A percentile compares a stretch with the other conserved stretches of the same genome.
Evolutionary conservation across 2,329 filamentous ascomycete species (phyloP).

Genomic region (Calonectria pseudoturangicola): DNA sequence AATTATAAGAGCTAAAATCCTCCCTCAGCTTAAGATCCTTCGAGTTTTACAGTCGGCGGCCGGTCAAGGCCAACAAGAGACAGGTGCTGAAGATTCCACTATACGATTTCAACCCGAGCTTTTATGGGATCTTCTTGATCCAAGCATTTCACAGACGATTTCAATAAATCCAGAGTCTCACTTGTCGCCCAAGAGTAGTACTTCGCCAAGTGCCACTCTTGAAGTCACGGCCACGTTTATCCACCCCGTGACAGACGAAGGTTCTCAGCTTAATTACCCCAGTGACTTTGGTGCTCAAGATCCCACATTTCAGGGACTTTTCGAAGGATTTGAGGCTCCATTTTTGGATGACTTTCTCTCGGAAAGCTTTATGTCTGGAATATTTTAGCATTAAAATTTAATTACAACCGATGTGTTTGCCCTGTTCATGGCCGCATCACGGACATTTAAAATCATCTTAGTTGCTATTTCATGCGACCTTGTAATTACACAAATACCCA

Average conservation of each 20-base stretch:
- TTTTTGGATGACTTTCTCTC: conserved; percentile 52
- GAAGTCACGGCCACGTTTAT: conserved; percentile 51
- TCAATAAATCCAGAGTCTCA: background rate
- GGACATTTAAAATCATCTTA: no score
- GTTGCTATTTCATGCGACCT: no score
- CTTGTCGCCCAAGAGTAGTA: background rate
- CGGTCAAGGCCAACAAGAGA: conserved; percentile 37
- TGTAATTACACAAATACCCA: no score
- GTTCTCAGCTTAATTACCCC: conserved; percentile 19
- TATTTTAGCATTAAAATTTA: background rate
- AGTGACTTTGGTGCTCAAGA: background rate
- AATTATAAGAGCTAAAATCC: background rate
- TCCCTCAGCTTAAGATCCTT: conserved; percentile 42
- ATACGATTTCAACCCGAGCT: conserved; percentile 50
- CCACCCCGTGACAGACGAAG: conserved; percentile 43
- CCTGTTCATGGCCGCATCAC: background rate
- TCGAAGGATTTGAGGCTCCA: conserved; percentile 44
- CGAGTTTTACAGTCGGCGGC: conserved; percentile 38
- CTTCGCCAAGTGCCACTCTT: conserved; percentile 46
- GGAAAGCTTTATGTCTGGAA: conserved; percentile 41
- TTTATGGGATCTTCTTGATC: conserved; percentile 50
- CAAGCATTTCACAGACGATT: conserved; percentile 28
- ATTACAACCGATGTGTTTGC: background rate
- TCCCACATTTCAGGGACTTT: conserved; percentile 37
- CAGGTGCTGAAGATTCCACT: background rate